Evolutionary conservation across 805 yeast species (phyloP).

Genomic region (Wickerhamiella domercqiae): DNA sequence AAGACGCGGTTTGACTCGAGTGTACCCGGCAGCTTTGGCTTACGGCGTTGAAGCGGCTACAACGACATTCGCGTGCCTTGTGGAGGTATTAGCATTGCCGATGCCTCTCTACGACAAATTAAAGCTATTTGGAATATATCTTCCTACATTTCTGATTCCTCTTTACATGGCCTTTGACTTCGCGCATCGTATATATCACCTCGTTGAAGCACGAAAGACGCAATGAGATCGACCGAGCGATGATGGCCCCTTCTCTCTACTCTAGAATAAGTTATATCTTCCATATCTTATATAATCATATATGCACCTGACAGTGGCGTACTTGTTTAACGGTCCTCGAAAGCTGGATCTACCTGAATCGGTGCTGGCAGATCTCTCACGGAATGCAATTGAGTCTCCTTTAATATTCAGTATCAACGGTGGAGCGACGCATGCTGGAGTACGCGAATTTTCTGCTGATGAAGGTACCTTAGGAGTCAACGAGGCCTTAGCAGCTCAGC

Average conservation of each 20-base stretch:
- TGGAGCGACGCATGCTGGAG: slow-evolving; percentile 28
- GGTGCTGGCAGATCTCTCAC: slow-evolving; percentile 2
- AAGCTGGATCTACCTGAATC: slow-evolving; percentile 12
- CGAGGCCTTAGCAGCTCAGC: slow-evolving; percentile 20
- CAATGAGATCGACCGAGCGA: too few relatives aligned
- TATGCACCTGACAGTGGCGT: slow-evolving; percentile 5
- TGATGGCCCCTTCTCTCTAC: too few relatives aligned
- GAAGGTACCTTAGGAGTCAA: slow-evolving; percentile 28
- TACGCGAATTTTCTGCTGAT: slow-evolving; percentile 34
- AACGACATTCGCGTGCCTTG: slow-evolving; percentile 58
- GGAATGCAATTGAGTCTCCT: slow-evolving; percentile 25
- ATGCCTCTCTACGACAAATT: slow-evolving; percentile 26
- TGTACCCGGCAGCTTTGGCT: slow-evolving; percentile 33
- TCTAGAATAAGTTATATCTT: too few relatives aligned
- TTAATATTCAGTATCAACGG: slow-evolving; percentile 23
- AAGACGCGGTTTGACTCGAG: slow-evolving; percentile 20
- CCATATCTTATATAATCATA: too few relatives aligned
- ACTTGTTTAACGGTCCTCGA: slow-evolving; percentile 4
- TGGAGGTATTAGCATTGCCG: slow-evolving; percentile 20
- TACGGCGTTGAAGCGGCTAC: slow-evolving; percentile 76
- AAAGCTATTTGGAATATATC: slow-evolving; percentile 38
- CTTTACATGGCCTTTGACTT: slow-evolving; percentile 36
- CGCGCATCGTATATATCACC: slow-evolving; percentile 17
- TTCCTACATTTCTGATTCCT: slow-evolving; percentile 63
- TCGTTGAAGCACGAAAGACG: too few relatives aligned